Conservation (phyloP, 768 basidiomycete species). For the Collybiopsis luxurians region DNA sequence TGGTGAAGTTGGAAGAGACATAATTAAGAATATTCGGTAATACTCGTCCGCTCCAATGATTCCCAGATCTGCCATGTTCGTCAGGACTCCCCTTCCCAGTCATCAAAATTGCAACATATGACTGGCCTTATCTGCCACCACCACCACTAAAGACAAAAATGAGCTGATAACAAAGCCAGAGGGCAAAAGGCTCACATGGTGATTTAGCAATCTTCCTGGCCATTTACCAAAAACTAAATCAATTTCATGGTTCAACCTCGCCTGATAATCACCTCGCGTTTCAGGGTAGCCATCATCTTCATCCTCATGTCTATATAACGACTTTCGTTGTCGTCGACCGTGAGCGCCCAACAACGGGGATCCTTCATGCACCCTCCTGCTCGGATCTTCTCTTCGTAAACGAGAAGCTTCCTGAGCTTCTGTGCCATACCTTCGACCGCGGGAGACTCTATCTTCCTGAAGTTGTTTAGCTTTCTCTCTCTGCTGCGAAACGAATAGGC, state of each 20-base stretch:
- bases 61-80: too few relatives aligned
- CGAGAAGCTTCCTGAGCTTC: conserved; percentile 7
- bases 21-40: too few relatives aligned
- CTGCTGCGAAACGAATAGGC: conserved; percentile 21
- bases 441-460: not conserved
- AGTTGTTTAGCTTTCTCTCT: not conserved
- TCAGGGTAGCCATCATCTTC: conserved; percentile 21
- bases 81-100: conserved; percentile 44
- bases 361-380: conserved; percentile 10
- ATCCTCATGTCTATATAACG: conserved; percentile 14
- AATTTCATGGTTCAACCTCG: conserved; percentile 43
- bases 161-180: not conserved
- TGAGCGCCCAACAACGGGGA: conserved; percentile 13
- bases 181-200: conserved; percentile 47
- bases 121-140: conserved; percentile 72
- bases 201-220: conserved; percentile 68
- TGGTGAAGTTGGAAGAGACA: too few relatives aligned
- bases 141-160: conserved; percentile 64
- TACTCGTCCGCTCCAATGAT: too few relatives aligned
- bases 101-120: conserved; percentile 62
- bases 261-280: conserved; percentile 27
- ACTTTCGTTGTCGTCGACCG: not conserved
- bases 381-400: not conserved
- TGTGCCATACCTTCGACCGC: not conserved
- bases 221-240: conserved; percentile 61